These are phyloP conservation scores for Boletus albobrunnescens DNA, from an alignment of 1,284 basidiomycete species.

Conservation along the genomic window DNA sequence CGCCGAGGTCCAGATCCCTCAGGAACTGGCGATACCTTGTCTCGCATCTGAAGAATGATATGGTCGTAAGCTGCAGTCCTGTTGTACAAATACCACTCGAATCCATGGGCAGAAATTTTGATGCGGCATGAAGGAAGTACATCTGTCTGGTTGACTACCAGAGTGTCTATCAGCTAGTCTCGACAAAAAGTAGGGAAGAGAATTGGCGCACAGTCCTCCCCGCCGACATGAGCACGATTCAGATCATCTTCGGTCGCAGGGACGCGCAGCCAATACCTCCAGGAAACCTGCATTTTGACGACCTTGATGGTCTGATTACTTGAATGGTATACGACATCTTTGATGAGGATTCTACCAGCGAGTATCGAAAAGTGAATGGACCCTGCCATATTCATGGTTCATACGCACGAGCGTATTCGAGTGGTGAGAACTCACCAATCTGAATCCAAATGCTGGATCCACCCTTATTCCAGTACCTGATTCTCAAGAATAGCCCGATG, in stretches of 20 bases:
- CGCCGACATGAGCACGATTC: constrained; percentile 47
- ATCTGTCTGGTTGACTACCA: constrained; percentile 35
- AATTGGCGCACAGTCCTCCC: constrained; percentile 44
- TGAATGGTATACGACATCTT: constrained; percentile 83
- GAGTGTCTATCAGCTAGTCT: constrained; percentile 5
- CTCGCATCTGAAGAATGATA: constrained; percentile 73
- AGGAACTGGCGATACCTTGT: constrained; percentile 33
- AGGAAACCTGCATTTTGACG: constrained; percentile 80
- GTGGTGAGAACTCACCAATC: constrained; percentile 51
- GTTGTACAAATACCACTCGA: constrained; percentile 91
- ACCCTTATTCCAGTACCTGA: constrained; percentile 69
- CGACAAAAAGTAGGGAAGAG: background rate
- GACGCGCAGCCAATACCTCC: constrained; percentile 87
- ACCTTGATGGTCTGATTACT: constrained; percentile 84
- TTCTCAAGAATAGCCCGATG: constrained; percentile 55
- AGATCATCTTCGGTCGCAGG: constrained; percentile 66
- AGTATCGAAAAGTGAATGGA: constrained; percentile 90
- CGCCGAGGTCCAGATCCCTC: constrained; percentile 16
- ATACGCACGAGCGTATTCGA: background rate
- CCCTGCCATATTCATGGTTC: constrained; percentile 36
- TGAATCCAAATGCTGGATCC: constrained; percentile 72
- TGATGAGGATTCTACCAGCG: constrained; percentile 80
- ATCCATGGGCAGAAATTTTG: constrained; percentile 72
- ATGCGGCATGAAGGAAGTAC: constrained; percentile 68
- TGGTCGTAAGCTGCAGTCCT: constrained; percentile 82